Evolutionary conservation across 2,329 filamentous ascomycete genomes (phyloP).

Genomic region (Botryotinia calthae): DNA sequence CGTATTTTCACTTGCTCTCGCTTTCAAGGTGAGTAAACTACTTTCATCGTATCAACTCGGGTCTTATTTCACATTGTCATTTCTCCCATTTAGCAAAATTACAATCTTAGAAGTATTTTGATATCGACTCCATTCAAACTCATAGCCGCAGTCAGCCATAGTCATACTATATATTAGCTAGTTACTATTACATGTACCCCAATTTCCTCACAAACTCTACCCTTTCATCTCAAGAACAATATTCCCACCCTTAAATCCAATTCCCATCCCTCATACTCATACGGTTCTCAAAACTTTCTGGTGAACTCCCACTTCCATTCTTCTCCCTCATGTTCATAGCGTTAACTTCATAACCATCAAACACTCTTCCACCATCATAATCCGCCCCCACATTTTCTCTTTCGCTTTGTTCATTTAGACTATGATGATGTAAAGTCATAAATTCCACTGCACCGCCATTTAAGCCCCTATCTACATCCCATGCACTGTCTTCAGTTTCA

Average conservation of each 20-base stretch:
- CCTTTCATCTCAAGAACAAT: not conserved
- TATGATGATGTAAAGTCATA: not conserved
- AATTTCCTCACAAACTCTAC: not conserved
- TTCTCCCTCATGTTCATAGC: constrained; percentile 4
- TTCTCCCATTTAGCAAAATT: not conserved
- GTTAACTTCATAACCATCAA: constrained; percentile 10
- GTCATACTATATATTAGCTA: not conserved
- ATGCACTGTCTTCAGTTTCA: not conserved
- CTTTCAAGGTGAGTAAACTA: not conserved
- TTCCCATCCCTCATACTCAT: constrained; percentile 20
- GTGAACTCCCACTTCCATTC: not conserved
- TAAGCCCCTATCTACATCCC: not conserved
- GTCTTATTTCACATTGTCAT: not conserved
- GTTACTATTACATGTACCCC: not conserved
- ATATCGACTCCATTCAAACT: not conserved
- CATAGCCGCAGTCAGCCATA: not conserved
- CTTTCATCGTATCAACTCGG: not conserved
- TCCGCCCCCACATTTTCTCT: not conserved
- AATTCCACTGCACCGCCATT: not conserved
- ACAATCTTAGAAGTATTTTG: not conserved
- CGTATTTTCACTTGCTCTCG: not conserved
- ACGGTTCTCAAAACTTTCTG: not conserved
- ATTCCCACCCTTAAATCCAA: constrained; percentile 24
- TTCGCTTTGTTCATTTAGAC: not conserved
- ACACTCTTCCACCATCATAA: not conserved